Percentiles rank a stretch among this genome's conserved stretches.
Conservation (phyloP, 768 basidiomycete genomes). For the Tylopilus subfusipes region DNA sequence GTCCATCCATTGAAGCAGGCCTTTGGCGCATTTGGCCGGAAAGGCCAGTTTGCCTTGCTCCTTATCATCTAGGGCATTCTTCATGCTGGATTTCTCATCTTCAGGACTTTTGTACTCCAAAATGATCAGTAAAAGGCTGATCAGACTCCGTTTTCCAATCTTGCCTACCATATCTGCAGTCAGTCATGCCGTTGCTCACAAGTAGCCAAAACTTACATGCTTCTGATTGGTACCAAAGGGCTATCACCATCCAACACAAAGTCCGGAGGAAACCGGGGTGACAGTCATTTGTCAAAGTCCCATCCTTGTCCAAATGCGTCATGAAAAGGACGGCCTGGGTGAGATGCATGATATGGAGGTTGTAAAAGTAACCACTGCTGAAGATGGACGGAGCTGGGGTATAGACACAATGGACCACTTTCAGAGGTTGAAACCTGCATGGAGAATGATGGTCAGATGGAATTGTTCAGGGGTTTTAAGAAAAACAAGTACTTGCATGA, state of each 20-base stretch:
- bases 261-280: neutral
- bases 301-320: neutral
- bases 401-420: neutral
- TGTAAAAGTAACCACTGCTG: neutral
- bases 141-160: neutral
- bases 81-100: neutral
- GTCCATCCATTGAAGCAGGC: neutral
- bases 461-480: neutral
- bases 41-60: neutral
- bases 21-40: neutral
- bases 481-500: neutral
- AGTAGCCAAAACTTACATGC: neutral
- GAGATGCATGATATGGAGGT: conserved; percentile 4
- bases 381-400: neutral
- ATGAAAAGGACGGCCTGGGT: neutral
- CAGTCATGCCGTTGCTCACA: neutral
- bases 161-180: neutral
- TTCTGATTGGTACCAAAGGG: neutral
- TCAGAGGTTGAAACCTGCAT: neutral
- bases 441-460: neutral
- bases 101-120: neutral
- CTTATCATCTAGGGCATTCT: neutral
- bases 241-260: neutral
- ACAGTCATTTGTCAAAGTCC: neutral
- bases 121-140: neutral